Percentiles rank a stretch among this genome's conserved stretches.
These are phyloP conservation scores for Penicillium sclerotiorum DNA, from an alignment of 2,329 filamentous ascomycete species.

Conservation along the genomic window DNA sequence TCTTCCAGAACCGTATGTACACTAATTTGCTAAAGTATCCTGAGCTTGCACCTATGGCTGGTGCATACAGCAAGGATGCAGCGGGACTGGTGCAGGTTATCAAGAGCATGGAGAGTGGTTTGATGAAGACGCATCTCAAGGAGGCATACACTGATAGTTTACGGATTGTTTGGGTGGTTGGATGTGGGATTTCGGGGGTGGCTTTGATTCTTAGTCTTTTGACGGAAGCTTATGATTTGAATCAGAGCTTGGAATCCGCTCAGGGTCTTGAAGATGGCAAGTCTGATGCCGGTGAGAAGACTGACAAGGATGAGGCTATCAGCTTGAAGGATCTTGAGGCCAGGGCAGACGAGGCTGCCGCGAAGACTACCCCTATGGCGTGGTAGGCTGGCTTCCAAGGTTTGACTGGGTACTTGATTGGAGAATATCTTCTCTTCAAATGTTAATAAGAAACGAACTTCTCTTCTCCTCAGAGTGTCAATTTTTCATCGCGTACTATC, in stretches of 20 bases:
- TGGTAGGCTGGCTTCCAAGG: too few species aligned
- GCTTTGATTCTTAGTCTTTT: conserved; percentile 56
- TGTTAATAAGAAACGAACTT: not conserved
- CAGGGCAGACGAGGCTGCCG: not conserved
- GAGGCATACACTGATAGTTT: conserved; percentile 58
- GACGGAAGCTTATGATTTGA: conserved; percentile 54
- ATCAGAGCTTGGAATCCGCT: conserved; percentile 36
- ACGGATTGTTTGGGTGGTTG: conserved; percentile 59
- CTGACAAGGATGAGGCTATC: conserved; percentile 3
- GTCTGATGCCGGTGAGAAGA: too few species aligned
- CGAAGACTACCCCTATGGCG: conserved; percentile 15
- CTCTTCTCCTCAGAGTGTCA: too few species aligned
- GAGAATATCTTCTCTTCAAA: too few species aligned
- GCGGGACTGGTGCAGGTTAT: conserved; percentile 63
- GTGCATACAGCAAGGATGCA: conserved; percentile 59
- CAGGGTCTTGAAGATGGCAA: conserved; percentile 25
- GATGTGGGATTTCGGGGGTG: conserved; percentile 55
- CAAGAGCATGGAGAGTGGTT: conserved; percentile 53
- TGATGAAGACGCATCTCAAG: conserved; percentile 48
- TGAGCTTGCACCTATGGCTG: conserved; percentile 51
- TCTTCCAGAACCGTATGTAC: conserved; percentile 69
- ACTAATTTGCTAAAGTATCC: conserved; percentile 54
- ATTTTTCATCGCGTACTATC: too few species aligned
- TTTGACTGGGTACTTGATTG: too few species aligned
- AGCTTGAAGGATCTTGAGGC: conserved; percentile 23